Base-by-base conservation (phyloP, 2,329 filamentous ascomycete species). In the Graphiopsis chlorocephala region DNA sequence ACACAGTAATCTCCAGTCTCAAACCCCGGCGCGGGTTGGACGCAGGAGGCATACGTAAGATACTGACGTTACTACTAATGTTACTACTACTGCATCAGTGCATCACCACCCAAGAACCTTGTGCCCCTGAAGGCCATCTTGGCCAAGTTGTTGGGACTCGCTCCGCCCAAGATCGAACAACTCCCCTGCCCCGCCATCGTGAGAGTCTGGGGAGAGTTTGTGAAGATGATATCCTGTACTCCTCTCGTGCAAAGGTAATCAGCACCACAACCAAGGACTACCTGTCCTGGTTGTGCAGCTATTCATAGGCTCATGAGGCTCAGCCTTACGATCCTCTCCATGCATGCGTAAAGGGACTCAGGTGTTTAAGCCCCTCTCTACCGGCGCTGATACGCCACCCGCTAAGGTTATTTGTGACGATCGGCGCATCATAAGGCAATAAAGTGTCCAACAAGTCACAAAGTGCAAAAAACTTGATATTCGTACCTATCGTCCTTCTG, bases 1-100 rank as follows among this genome's bases (percentile, higher is more conserved):
- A 29, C 26, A 53, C 50, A 53, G 50, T 53, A 53, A 53, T 53
- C 50, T 53, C n/a, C n/a, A n/a, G n/a, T n/a, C 38, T 45, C 50
- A 14, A 53, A n/a, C 50, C 26, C 50, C 25, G 26, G 50, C 29
- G 28, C 50, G 50, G 50, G 50, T 53, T 45, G 23, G 38, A 17
- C 17, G 33, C 35, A 38, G 35, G 15, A 17, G 38, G 38, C n/a
- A 53, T 53, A 53, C 50, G 50, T 53, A 53, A 53, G 50, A 53
- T 53, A 45, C n/a, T n/a, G n/a, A n/a, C n/a, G n/a, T n/a, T n/a
- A n/a, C n/a, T n/a, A n/a, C n/a, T n/a, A n/a, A n/a, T n/a, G n/a
- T n/a, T n/a, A n/a, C 38, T 45, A 45, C 38, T 45, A 12, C 38
- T 45, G 38, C 38, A 45, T 45, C 38, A 45, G 38, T 45, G 38